Evolutionary conservation across 495 filamentous ascomycete genomes (phyloP).

Genomic region (Xylaria curta): DNA sequence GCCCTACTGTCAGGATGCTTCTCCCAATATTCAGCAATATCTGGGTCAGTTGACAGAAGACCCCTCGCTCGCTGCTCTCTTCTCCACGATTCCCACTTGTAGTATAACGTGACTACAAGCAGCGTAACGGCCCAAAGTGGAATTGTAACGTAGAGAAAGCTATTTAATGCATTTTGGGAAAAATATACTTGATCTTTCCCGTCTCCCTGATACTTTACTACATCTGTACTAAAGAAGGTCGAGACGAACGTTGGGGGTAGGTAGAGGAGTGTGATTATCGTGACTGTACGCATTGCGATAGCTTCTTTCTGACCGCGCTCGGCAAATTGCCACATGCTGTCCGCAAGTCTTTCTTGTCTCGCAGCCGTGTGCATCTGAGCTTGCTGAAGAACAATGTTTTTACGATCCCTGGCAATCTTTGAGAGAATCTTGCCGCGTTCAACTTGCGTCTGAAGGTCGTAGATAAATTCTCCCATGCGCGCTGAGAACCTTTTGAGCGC

Average conservation of each 20-base stretch:
- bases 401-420: constrained; percentile 39
- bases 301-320: constrained; percentile 38
- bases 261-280: constrained; percentile 50
- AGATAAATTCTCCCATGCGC: constrained; percentile 41
- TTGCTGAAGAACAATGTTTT: constrained; percentile 43
- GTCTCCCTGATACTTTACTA: constrained; percentile 48
- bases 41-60: constrained; percentile 1
- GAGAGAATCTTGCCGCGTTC: constrained; percentile 39
- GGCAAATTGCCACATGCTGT: constrained; percentile 28
- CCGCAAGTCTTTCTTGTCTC: constrained; percentile 35
- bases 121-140: constrained; percentile 37
- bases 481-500: constrained; percentile 35
- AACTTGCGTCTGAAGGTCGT: constrained; percentile 45
- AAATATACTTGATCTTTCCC: constrained; percentile 36
- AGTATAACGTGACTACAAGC: constrained; percentile 6
- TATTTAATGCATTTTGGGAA: constrained; percentile 38
- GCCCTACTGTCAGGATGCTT: neutral
- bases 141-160: constrained; percentile 47
- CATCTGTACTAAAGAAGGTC: constrained; percentile 56
- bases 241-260: constrained; percentile 56
- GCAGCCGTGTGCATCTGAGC: constrained; percentile 40
- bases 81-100: constrained; percentile 21
- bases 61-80: constrained; percentile 13
- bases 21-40: constrained; percentile 15
- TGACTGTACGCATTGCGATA: constrained; percentile 50